Base-by-base conservation (phyloP, 1,284 basidiomycete genomes). In the Ceraceosorus guamensis region DNA sequence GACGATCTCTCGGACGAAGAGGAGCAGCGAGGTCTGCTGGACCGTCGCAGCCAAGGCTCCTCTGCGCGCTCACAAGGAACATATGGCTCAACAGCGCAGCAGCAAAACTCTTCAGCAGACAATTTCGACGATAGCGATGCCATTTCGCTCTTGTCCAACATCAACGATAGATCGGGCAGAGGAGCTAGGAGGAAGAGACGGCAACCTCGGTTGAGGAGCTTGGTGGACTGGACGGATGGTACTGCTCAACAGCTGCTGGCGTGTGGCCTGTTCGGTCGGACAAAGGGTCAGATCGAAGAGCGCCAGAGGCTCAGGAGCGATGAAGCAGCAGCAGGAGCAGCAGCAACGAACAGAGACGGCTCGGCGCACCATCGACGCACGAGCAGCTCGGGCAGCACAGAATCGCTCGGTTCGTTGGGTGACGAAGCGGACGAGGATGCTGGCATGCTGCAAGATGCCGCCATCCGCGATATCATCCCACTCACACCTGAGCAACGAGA, bases 91-190 rank as follows among this genome's bases (percentile, higher is more conserved):
- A n/a, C n/a, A n/a, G n/a, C n/a, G n/a, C n/a, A n/a, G n/a, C n/a
- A n/a, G n/a, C n/a, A n/a, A n/a, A n/a, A n/a, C n/a, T 24, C 5
- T 6, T 41, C 37, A 8, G 52, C 46, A 48, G 16, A 14, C 5
- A 30, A 43, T 5, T 70, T 62, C 53, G 67, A 70, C 53, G 68
- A 70, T 44, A 60, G 61, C 30, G 68, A 70, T 46, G 68, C 68
- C 49, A 70, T 70, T 50, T 68, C 67, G 13, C 56, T 70, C 14
- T 62, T 70, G 31, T 57, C 54, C 55, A 67, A 67, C 50, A 70
- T 70, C 44, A 66, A 63, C 18, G 60, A 65, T 45, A 65, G 67
- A 8, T 58, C 56, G 18, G n/a, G n/a, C n/a, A n/a, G n/a, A n/a
- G n/a, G n/a, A n/a, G n/a, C n/a, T n/a, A 14, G 41, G 10, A 33